Percentiles rank a stretch among this genome's conserved stretches.
phyloP scores from a whole-genome alignment of 1,139 yeast species.

The Wickerhamomyces sp. region DNA sequence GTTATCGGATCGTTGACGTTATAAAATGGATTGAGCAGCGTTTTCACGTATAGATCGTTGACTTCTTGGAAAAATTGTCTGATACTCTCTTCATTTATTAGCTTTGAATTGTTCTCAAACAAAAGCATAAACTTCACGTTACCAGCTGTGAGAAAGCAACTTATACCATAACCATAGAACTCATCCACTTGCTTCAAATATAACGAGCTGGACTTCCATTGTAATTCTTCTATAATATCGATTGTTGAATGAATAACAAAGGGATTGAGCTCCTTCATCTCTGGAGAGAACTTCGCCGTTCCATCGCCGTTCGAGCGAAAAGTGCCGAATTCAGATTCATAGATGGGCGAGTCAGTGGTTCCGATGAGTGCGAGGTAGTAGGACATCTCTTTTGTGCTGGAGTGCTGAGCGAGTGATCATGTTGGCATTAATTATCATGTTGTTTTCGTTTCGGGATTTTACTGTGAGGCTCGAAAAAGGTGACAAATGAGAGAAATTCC shows the following conservation, averaged over 20 bases:
- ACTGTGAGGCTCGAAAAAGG: no score
- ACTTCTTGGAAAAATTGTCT: constrained; percentile 80
- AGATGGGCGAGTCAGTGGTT: constrained; percentile 78
- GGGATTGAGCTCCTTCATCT: constrained; percentile 76
- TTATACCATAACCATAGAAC: constrained; percentile 74
- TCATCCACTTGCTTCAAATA: constrained; percentile 76
- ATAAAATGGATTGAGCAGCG: constrained; percentile 84
- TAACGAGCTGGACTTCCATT: constrained; percentile 62
- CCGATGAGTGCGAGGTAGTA: constrained; percentile 89
- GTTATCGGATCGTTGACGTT: constrained; percentile 68
- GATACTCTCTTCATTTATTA: constrained; percentile 62
- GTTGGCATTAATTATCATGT: no score
- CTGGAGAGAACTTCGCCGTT: constrained; percentile 56
- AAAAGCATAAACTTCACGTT: constrained; percentile 77
- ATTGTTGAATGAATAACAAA: constrained; percentile 84
- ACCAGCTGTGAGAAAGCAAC: constrained; percentile 85
- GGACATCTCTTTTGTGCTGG: constrained; percentile 39
- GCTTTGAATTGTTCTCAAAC: constrained; percentile 43
- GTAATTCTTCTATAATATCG: constrained; percentile 84
- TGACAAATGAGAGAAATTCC: no score
- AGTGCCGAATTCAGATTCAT: constrained; percentile 83
- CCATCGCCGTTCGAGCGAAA: constrained; percentile 63
- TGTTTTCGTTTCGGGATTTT: neutral
- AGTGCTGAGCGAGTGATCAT: no score
- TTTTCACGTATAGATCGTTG: constrained; percentile 83